These are phyloP conservation scores for Cadophora sp. DNA, from an alignment of 2,329 filamentous ascomycete species.

Conservation along the genomic window DNA sequence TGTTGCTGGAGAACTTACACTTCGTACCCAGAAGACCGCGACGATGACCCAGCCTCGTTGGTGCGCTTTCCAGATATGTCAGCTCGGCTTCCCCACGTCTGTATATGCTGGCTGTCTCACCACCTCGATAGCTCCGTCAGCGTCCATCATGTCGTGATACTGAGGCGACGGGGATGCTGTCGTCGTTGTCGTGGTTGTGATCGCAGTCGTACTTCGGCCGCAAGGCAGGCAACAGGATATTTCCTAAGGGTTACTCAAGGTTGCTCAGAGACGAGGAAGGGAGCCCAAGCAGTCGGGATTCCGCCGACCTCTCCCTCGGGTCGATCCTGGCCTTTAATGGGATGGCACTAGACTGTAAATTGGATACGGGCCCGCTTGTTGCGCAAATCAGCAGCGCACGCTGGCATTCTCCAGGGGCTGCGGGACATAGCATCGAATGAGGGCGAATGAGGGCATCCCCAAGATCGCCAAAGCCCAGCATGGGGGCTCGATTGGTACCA, in stretches of 20 bases:
- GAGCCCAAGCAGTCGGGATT: conserved; percentile 1
- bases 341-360: conserved; percentile 8
- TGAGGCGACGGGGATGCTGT: conserved; percentile 1
- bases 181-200: neutral
- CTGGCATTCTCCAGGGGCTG: neutral
- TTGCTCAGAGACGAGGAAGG: conserved; percentile 10
- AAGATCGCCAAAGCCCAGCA: neutral
- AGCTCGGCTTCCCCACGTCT: conserved; percentile 9
- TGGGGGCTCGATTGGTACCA: conserved; percentile 22
- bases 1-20: conserved; percentile 15
- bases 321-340: conserved; percentile 17
- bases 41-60: conserved; percentile 12
- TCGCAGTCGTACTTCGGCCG: neutral
- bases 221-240: neutral
- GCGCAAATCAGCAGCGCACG: conserved; percentile 15
- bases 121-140: conserved; percentile 21
- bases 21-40: conserved; percentile 22
- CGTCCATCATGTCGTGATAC: conserved; percentile 18
- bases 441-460: conserved; percentile 15
- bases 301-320: conserved; percentile 11
- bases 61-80: conserved; percentile 8
- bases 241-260: conserved; percentile 2
- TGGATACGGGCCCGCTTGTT: conserved; percentile 3
- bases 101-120: conserved; percentile 17
- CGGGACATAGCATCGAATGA: conserved; percentile 7